A percentile compares a stretch with the other conserved stretches of the same genome.
These are phyloP conservation scores for Calocybe gangraenosa DNA, from an alignment of 768 basidiomycete genomes.

Conservation along the genomic window DNA sequence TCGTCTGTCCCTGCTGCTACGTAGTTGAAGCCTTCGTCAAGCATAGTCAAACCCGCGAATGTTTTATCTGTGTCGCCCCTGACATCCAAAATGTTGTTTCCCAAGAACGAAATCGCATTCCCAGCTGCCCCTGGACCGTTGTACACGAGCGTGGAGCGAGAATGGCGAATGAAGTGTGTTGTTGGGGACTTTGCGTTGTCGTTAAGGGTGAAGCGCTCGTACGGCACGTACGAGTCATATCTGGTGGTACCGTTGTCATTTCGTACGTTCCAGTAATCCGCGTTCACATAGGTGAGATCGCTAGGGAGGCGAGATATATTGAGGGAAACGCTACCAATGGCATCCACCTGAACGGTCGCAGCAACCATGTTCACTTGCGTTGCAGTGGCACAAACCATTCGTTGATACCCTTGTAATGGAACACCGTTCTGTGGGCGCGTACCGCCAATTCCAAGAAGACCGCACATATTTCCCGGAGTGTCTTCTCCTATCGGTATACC, in stretches of 20 bases:
- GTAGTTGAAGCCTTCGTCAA: constrained; percentile 8
- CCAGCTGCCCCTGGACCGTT: constrained; percentile 9
- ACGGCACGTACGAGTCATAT: constrained; percentile 1
- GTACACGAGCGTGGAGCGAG: not conserved
- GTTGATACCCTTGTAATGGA: not conserved
- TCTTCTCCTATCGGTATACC: not conserved
- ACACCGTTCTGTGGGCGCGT: constrained; percentile 3
- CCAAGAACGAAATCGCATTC: constrained; percentile 1
- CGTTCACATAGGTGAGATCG: constrained; percentile 11
- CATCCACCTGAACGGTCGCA: constrained; percentile 10
- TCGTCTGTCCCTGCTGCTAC: not conserved
- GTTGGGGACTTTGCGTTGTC: constrained; percentile 3
- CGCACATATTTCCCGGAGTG: constrained; percentile 10
- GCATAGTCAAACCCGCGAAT: not conserved
- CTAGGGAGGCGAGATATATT: constrained; percentile 14
- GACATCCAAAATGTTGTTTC: not conserved
- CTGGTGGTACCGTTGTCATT: not conserved
- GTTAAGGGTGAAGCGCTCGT: constrained; percentile 13
- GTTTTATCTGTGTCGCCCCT: not conserved
- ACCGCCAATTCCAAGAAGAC: constrained; percentile 13
- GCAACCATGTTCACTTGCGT: constrained; percentile 20
- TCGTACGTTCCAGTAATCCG: constrained; percentile 6
- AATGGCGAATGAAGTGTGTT: constrained; percentile 9
- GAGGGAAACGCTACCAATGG: not conserved
- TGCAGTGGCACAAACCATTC: constrained; percentile 18